Evolutionary conservation across 495 filamentous ascomycete genomes (phyloP), one percentile per base, ranked within the genome.

Genomic region (Elasticomyces elasticus): DNA sequence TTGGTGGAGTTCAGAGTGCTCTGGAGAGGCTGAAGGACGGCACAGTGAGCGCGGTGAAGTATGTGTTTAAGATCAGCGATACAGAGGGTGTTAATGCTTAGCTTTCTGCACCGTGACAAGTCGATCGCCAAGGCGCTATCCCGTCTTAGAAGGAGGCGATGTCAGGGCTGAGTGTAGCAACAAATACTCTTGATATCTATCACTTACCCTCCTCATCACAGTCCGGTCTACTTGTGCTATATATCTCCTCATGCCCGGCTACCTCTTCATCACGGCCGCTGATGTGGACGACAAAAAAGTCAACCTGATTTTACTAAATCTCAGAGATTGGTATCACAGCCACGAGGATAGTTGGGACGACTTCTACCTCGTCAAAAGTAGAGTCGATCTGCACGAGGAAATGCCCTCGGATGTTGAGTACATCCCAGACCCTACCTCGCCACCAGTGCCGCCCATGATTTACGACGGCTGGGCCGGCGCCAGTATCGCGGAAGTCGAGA

Each of bases 1-100:
- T 87, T 52, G 67, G 60, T 11, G 81, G 81, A 0, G 56, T 87
- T 10, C 66, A 83, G 66, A 63, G 66, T 22, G 82, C 64, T 1
- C 56, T 88, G 62, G 60, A 66, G 56, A 72, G 79, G 49, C 64
- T 64, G 49, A 64, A 62, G 51, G 62, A 60, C 11, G 62, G 59
- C 0, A 62, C 27, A 33, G 59, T 59, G 27, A 64, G 62, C 38
- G 62, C 62, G 24, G 55, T 64, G 20, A 64, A 64, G 50, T 64
- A 62, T 51, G 53, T 64, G 2, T 64, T 59, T 28, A 51, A 37
- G 20, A 62, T 60, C 51, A 40, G 22, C 27, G 51, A 54, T 12
- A 54, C 51, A 15, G 25, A 30, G 17, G 40, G 51, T 3, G 41
- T 27, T 22, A 41, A 28, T 13, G 28, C 37, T 35, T 40, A 41